Conservation (phyloP, 2,329 filamentous ascomycete species). For the Emergomyces orientalis region DNA sequence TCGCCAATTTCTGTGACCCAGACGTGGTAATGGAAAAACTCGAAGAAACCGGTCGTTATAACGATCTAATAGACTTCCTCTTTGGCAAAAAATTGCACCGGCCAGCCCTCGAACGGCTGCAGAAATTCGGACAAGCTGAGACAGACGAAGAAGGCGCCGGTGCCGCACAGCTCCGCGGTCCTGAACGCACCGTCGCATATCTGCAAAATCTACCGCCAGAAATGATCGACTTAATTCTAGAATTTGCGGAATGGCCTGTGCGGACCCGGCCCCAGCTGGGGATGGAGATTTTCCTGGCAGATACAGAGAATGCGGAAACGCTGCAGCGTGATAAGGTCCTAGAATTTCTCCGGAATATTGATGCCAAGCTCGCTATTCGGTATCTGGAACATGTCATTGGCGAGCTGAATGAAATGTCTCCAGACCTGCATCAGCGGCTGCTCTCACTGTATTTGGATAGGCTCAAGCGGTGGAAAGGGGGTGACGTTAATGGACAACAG, state of each 20-base stretch:
- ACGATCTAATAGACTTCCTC: conserved; percentile 93
- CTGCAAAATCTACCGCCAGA: conserved; percentile 81
- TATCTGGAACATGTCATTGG: conserved; percentile 88
- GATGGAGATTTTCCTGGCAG: conserved; percentile 88
- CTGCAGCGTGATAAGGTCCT: conserved; percentile 69
- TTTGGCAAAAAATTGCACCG: conserved; percentile 90
- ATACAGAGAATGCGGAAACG: conserved; percentile 90
- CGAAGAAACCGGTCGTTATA: conserved; percentile 78
- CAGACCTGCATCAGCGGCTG: conserved; percentile 78
- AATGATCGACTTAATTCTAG: conserved; percentile 80
- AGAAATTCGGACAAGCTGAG: conserved; percentile 61
- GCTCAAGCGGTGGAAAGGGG: conserved; percentile 36
- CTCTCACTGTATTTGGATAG: conserved; percentile 60
- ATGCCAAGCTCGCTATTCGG: conserved; percentile 60
- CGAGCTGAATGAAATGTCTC: conserved; percentile 73
- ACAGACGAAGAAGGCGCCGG: conserved; percentile 16
- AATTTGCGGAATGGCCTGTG: conserved; percentile 85
- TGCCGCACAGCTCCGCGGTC: conserved; percentile 56
- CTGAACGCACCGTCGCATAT: conserved; percentile 75
- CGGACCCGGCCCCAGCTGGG: conserved; percentile 61
- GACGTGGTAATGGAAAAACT: conserved; percentile 89
- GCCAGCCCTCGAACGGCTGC: conserved; percentile 72
- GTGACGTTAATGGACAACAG: conserved; percentile 30
- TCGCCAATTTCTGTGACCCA: conserved; percentile 94
- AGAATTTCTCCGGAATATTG: conserved; percentile 61